Evolutionary conservation across 1,139 yeast genomes (phyloP).

Genomic region (Sugiyamaella neomexicana): DNA sequence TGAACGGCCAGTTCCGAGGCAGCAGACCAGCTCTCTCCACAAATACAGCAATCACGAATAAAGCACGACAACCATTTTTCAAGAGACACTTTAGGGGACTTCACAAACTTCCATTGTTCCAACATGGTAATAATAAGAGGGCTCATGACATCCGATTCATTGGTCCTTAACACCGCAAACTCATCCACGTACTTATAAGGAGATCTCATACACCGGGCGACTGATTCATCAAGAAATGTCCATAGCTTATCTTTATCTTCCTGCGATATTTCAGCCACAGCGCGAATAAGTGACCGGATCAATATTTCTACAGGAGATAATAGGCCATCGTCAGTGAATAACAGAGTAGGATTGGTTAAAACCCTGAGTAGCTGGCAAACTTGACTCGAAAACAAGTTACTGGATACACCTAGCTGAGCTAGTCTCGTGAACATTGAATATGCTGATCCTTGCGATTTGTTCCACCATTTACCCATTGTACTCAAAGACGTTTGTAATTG

Average conservation of each 20-base stretch:
- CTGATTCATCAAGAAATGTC: constrained; percentile 69
- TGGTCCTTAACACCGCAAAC: constrained; percentile 43
- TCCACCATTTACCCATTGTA: constrained; percentile 64
- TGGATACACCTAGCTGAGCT: constrained; percentile 49
- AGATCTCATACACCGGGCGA: constrained; percentile 64
- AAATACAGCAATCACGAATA: constrained; percentile 39
- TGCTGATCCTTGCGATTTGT: constrained; percentile 42
- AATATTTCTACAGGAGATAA: constrained; percentile 37
- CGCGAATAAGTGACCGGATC: constrained; percentile 29
- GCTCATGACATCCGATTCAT: constrained; percentile 45
- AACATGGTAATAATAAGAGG: constrained; percentile 65
- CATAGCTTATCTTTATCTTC: constrained; percentile 44
- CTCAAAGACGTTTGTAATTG: constrained; percentile 37
- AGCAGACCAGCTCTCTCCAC: constrained; percentile 32
- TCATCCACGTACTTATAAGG: constrained; percentile 84
- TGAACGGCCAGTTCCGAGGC: constrained; percentile 17
- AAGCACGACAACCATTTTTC: constrained; percentile 53
- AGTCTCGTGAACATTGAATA: constrained; percentile 62
- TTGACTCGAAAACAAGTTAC: constrained; percentile 44
- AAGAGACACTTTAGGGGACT: constrained; percentile 34
- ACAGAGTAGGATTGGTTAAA: constrained; percentile 47
- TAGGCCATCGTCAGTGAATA: constrained; percentile 49
- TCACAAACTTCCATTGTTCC: constrained; percentile 73
- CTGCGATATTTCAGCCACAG: constrained; percentile 16
- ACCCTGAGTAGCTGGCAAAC: constrained; percentile 44